Conservation (phyloP, 208 protist species). For the Leptomonas seymouri region DNA sequence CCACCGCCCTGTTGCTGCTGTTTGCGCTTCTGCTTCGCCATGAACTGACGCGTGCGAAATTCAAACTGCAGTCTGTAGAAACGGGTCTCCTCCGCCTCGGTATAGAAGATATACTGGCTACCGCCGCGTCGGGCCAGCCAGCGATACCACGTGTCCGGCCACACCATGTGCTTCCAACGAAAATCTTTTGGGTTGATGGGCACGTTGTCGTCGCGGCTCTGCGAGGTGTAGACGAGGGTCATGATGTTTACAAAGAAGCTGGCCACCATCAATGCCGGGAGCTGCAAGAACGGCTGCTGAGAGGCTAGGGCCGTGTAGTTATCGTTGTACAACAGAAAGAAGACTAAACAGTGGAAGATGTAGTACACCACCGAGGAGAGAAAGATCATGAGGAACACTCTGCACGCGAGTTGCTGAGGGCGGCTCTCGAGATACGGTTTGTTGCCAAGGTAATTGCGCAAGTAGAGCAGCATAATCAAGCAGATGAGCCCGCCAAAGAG, state of each 20-base stretch:
- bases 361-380: slow-evolving; percentile 52
- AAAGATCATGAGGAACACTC: slow-evolving; percentile 77
- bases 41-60: slow-evolving; percentile 66
- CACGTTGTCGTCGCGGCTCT: slow-evolving; percentile 52
- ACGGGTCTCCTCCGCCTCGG: slow-evolving; percentile 64
- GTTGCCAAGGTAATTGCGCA: slow-evolving; percentile 65
- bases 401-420: slow-evolving; percentile 86
- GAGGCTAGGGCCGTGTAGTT: slow-evolving; percentile 31
- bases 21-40: slow-evolving; percentile 58
- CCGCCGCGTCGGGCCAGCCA: slow-evolving; percentile 86
- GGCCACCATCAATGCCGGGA: slow-evolving; percentile 69
- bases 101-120: slow-evolving; percentile 91
- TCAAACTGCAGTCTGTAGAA: slow-evolving; percentile 80
- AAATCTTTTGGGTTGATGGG: slow-evolving; percentile 68
- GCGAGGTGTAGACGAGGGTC: slow-evolving; percentile 85
- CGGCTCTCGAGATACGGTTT: slow-evolving; percentile 86
- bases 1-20: slow-evolving; percentile 4
- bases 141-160: slow-evolving; percentile 84
- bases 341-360: slow-evolving; percentile 51
- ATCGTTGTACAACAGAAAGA: slow-evolving; percentile 52
- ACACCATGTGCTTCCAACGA: slow-evolving; percentile 88
- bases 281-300: slow-evolving; percentile 66
- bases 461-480: slow-evolving; percentile 55
- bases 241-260: slow-evolving; percentile 85
- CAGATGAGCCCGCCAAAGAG: slow-evolving; percentile 59